Evolutionary conservation across 75 land plant species (phyloP), one percentile per base, ranked within the genome.

Genomic region (Selaginella tamariscina): DNA sequence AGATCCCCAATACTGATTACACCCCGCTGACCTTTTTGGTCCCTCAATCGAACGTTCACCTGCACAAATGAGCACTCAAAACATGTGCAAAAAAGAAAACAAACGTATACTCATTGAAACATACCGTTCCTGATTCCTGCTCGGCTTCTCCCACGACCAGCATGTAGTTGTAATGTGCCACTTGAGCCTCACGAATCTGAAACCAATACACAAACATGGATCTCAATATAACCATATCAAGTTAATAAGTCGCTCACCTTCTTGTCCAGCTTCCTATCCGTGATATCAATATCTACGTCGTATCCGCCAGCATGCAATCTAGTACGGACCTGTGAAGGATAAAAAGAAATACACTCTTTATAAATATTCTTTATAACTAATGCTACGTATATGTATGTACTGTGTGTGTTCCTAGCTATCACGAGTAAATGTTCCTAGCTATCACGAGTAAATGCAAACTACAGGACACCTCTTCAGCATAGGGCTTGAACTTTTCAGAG

Each of bases 121-220:
- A 18, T 66, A 89, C 94, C 83, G 75, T 70, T 69, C 79, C 80
- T 20, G 68, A 82, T 33, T 72, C 78, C 24, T 81, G 79, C 75
- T 95, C 99, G 54, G 79, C 72, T 72, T 82, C 97, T 20, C 99
- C 99, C 26, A 95, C 99, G 24, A 95, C 97, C 74, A 95, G 71
- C 44, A 95, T 91, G 57, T 84, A 95, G 70, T 95, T 95, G 73
- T 82, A 95, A 62, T 95, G 97, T 22, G 99, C 99, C 74, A 91
- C 55, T 71, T 91, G 97, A 21, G 99, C 99, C 71, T 95, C 99
- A 54, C 92, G 87, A 26, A 95, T 76, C 99, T 95, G 79, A 63
- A 23, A 63, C 27, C 20, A 63, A 63, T 63, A 29, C 33, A 31
- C 2, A 65, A 27, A 9, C 29, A n/a, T 29, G 30, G 63, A 26